Conservation (phyloP, 306 rosid genomes). For the Arachis stenosperma region DNA sequence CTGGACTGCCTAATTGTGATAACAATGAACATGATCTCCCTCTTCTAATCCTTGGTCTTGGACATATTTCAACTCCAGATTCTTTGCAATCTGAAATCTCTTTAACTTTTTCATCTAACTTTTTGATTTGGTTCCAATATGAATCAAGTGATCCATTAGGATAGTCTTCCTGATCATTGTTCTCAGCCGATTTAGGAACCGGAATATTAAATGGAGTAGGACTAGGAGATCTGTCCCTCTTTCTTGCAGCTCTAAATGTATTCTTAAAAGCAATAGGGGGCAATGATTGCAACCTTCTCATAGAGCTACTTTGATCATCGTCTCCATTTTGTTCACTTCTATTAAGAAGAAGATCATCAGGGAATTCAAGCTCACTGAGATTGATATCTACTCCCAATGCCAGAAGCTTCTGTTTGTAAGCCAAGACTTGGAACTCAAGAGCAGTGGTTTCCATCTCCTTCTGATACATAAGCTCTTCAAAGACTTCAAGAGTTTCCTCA, state of each 20-base stretch:
- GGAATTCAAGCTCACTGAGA: slow-evolving; percentile 50
- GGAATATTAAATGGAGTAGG: slow-evolving; percentile 41
- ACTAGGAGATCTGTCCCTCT: slow-evolving; percentile 51
- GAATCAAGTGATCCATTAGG: slow-evolving; percentile 47
- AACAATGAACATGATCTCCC: slow-evolving; percentile 54
- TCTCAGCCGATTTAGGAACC: slow-evolving; percentile 38
- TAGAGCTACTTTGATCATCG: slow-evolving; percentile 35
- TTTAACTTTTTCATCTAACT: slow-evolving; percentile 70
- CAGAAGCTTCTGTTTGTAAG: slow-evolving; percentile 70
- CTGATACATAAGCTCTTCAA: slow-evolving; percentile 76
- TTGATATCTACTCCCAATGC: slow-evolving; percentile 67
- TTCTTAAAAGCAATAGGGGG: slow-evolving; percentile 61
- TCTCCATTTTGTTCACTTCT: slow-evolving; percentile 53
- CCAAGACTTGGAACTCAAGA: slow-evolving; percentile 73
- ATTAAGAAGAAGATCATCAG: slow-evolving; percentile 52
- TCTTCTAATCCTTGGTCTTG: slow-evolving; percentile 41
- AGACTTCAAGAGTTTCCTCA: slow-evolving; percentile 69
- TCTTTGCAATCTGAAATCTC: slow-evolving; percentile 64
- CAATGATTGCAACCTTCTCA: slow-evolving; percentile 70
- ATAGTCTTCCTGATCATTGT: slow-evolving; percentile 43
- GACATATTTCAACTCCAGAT: slow-evolving; percentile 42
- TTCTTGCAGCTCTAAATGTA: slow-evolving; percentile 44
- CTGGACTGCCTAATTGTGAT: slow-evolving; percentile 38
- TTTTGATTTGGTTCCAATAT: slow-evolving; percentile 65
- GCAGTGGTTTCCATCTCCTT: slow-evolving; percentile 89